A percentile compares a stretch with the other conserved stretches of the same genome.
Conservation (phyloP, 2,329 filamentous ascomycete genomes). For the Claviceps sp. region DNA sequence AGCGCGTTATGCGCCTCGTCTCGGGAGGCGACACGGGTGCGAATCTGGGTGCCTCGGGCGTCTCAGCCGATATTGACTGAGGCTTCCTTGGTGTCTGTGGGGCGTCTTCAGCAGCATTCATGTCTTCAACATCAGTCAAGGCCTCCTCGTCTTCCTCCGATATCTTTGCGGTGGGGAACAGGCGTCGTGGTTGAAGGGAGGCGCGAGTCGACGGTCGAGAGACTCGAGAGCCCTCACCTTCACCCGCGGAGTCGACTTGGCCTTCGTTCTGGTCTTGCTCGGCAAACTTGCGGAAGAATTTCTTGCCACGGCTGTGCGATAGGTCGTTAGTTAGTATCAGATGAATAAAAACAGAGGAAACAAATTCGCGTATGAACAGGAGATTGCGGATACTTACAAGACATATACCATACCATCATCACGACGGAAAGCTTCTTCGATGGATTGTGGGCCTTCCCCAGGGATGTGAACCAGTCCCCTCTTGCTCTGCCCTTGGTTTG, state of each 20-base stretch:
- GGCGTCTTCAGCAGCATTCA: constrained; percentile 17
- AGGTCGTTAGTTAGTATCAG: neutral
- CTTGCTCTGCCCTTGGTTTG: constrained; percentile 38
- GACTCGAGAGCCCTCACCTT: constrained; percentile 22
- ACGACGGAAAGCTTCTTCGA: constrained; percentile 50
- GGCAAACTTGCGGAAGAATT: constrained; percentile 57
- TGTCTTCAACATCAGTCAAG: constrained; percentile 42
- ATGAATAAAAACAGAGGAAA: neutral
- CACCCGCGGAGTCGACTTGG: constrained; percentile 20
- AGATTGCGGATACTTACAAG: constrained; percentile 48
- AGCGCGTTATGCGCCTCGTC: constrained; percentile 46
- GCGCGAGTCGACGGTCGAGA: constrained; percentile 46
- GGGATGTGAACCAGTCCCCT: constrained; percentile 40
- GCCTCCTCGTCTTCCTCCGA: constrained; percentile 43
- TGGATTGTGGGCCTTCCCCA: constrained; percentile 42
- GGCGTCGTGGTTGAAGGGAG: constrained; percentile 56
- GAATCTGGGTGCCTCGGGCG: constrained; percentile 42
- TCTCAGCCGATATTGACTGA: constrained; percentile 19
- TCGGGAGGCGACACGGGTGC: constrained; percentile 49
- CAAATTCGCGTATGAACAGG: too few relatives aligned
- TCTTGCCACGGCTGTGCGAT: constrained; percentile 57
- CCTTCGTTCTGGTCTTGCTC: constrained; percentile 21
- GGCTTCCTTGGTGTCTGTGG: constrained; percentile 27
- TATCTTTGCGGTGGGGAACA: constrained; percentile 46
- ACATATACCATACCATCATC: constrained; percentile 63